A percentile compares a stretch with the other conserved stretches of the same genome.
phyloP scores from a whole-genome alignment of 2,329 filamentous ascomycete genomes.

The Pseudonectria buxi region DNA sequence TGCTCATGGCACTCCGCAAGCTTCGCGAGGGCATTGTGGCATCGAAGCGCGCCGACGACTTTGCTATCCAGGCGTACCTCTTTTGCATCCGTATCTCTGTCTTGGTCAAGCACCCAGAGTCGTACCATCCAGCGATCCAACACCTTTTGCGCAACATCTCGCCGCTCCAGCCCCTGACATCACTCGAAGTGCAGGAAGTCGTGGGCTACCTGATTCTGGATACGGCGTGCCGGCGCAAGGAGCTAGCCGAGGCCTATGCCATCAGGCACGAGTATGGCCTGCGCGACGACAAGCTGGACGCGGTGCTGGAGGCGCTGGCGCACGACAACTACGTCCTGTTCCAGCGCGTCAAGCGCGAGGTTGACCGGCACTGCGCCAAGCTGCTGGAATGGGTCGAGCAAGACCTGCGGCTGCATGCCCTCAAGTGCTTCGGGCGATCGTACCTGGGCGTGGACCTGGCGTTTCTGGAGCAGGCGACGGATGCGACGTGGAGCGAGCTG shows the following conservation, averaged over 20 bases:
- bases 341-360: conserved; percentile 60
- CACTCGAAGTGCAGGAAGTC: conserved; percentile 70
- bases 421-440: conserved; percentile 79
- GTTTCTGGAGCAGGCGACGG: conserved; percentile 64
- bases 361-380: conserved; percentile 73
- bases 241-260: conserved; percentile 66
- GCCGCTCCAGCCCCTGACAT: conserved; percentile 57
- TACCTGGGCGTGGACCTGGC: conserved; percentile 67
- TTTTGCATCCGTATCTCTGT: conserved; percentile 85
- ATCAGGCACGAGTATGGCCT: conserved; percentile 56
- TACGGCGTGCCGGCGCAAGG: conserved; percentile 73
- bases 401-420: conserved; percentile 63
- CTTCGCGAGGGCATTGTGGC: conserved; percentile 85
- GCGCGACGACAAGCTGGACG: conserved; percentile 61
- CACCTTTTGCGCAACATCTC: conserved; percentile 72
- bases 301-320: conserved; percentile 61
- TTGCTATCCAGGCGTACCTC: conserved; percentile 82
- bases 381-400: conserved; percentile 78
- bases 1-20: conserved; percentile 82
- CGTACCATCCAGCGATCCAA: conserved; percentile 81
- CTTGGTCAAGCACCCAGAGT: conserved; percentile 73
- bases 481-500: conserved; percentile 66
- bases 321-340: conserved; percentile 81
- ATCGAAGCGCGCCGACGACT: conserved; percentile 66
- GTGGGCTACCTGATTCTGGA: conserved; percentile 79